Conservation (phyloP, 2,329 filamentous ascomycete genomes). For the Penicillium occitanis region DNA sequence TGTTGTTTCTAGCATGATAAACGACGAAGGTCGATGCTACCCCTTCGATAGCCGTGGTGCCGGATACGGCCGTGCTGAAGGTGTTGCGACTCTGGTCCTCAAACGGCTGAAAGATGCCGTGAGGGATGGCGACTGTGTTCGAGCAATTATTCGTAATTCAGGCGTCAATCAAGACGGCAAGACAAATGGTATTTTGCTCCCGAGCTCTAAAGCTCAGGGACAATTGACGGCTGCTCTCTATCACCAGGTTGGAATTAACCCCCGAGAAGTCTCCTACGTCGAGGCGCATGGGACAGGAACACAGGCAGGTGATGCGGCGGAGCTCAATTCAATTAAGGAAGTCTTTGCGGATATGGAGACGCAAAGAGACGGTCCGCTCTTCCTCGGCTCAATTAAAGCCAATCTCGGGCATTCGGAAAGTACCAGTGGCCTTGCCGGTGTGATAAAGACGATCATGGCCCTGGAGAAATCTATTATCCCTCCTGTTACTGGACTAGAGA, state of each 20-base stretch:
- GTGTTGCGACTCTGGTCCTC: constrained; percentile 50
- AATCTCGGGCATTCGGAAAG: constrained; percentile 38
- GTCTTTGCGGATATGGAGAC: constrained; percentile 6
- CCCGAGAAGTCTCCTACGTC: constrained; percentile 65
- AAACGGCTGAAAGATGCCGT: constrained; percentile 52
- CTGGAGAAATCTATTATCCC: constrained; percentile 29
- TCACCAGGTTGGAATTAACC: constrained; percentile 31
- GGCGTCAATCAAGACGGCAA: constrained; percentile 34
- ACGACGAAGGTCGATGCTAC: constrained; percentile 17
- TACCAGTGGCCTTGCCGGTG: constrained; percentile 27
- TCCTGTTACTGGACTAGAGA: constrained; percentile 25
- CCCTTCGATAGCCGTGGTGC: constrained; percentile 32
- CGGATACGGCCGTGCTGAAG: constrained; percentile 55
- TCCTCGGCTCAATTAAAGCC: constrained; percentile 35
- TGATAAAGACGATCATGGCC: constrained; percentile 34
- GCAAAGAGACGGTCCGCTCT: constrained; percentile 35
- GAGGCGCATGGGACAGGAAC: constrained; percentile 44
- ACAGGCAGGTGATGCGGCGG: constrained; percentile 27
- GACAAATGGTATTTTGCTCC: constrained; percentile 32
- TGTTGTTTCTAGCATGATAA: neutral
- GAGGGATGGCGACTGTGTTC: constrained; percentile 43
- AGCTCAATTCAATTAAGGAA: constrained; percentile 17
- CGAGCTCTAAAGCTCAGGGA: constrained; percentile 30
- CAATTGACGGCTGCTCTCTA: neutral
- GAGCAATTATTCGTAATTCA: constrained; percentile 32